Evolutionary conservation across 805 yeast genomes (phyloP), one percentile per base, ranked within the genome.

Genomic region (Spathaspora hagerdaliae): DNA sequence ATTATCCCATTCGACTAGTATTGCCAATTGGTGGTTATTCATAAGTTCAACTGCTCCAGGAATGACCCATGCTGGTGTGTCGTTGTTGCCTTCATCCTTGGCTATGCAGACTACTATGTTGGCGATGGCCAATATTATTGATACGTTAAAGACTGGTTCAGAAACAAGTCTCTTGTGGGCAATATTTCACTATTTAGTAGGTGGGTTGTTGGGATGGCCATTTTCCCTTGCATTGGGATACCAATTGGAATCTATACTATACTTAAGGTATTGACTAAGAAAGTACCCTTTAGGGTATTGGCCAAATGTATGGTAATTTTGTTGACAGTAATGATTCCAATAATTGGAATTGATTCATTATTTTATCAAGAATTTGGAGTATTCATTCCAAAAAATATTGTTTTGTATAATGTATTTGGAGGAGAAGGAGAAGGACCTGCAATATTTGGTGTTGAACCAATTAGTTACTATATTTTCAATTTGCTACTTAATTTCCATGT

Each of bases 131-230:
- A 59, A 63, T 31, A 66, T 68, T 31, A 57, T 75, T 32, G 52
- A 54, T 9, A 56, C 59, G 3, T 43, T 60, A 39, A 43, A 50
- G 10, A 31, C 44, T 12, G 26, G 40, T 6, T 15, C 19, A 11
- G 26, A 42, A 26, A 2, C 15, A 5, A 19, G 11, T 5, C 35
- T 38, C 1, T n/a, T 31, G 1, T 42, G 45, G n/a, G 65, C 73
- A 2, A 59, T 77, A 3, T 47, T 70, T 1, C 75, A 75, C 70
- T 69, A 75, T 33, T 63, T 77, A 15, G 51, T 85, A n/a, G 95
- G 90, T 5, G 92, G 92, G 0, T 57, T 91, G 2, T 51, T 86
- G 29, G 97, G 97, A 1, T 92, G 97, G 97, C 97, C 97, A 1
- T 92, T 91, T 62, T 78, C 84, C 0, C 63, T 87, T 46, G 81